Conservation (phyloP, 208 protist species). For the Trypanosoma lewisi region DNA sequence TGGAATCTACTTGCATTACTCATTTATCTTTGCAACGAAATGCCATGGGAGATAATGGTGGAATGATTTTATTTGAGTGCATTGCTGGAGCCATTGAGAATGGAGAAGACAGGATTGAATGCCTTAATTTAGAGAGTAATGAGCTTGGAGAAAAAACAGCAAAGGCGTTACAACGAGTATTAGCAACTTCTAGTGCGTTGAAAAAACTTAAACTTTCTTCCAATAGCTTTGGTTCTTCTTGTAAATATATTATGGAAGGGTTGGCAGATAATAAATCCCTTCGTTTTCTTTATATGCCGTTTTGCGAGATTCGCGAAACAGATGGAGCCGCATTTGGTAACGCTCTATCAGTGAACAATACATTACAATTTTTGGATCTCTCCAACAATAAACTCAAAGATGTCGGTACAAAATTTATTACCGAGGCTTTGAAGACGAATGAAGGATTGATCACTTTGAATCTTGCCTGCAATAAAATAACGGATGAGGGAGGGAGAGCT, state of each 20-base stretch:
- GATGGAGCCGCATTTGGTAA: slow-evolving; percentile 59
- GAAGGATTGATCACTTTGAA: slow-evolving; percentile 59
- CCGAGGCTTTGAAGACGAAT: slow-evolving; percentile 72
- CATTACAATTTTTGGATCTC: slow-evolving; percentile 62
- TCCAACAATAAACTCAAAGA: slow-evolving; percentile 87
- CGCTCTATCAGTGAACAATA: slow-evolving; percentile 47
- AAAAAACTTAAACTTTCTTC: slow-evolving; percentile 45
- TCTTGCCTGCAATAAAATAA: slow-evolving; percentile 75
- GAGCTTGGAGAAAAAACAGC: slow-evolving; percentile 48
- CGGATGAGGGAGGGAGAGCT: slow-evolving; percentile 70
- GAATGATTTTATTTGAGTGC: slow-evolving; percentile 53
- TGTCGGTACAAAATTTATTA: slow-evolving; percentile 63
- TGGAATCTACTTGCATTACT: slow-evolving; percentile 55
- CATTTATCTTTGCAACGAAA: slow-evolving; percentile 75
- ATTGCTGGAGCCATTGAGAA: slow-evolving; percentile 55
- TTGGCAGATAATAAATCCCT: slow-evolving; percentile 75
- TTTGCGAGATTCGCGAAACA: slow-evolving; percentile 58
- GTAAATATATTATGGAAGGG: slow-evolving; percentile 60
- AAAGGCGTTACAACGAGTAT: slow-evolving; percentile 47
- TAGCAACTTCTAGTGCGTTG: slow-evolving; percentile 43
- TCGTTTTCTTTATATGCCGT: slow-evolving; percentile 38
- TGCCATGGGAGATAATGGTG: slow-evolving; percentile 68
- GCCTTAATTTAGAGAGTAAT: slow-evolving; percentile 75
- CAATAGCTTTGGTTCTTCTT: slow-evolving; percentile 53
- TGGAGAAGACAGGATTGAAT: slow-evolving; percentile 55